Base-by-base conservation (phyloP, 164 flowering plant species). In the Berberis thunbergii region DNA sequence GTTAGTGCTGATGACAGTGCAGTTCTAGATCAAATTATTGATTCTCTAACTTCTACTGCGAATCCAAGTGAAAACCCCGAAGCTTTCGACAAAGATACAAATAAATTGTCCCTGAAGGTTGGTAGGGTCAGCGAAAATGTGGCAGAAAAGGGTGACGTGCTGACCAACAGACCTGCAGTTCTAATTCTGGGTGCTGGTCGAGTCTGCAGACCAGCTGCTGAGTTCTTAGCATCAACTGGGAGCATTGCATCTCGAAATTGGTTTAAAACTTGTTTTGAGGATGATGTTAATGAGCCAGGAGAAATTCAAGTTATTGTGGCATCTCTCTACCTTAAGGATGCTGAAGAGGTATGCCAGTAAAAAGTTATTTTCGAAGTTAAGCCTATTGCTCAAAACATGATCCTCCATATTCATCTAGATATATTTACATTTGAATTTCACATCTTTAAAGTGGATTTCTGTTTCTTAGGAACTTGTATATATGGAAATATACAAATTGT, bases 141-240 rank as follows among this genome's bases (percentile, higher is more conserved):
- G 2, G 56, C 11, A 7, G 67, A 64, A 55, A 70, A 59, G 57
- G 72, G 45, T 45, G 59, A 63, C 57, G 76, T 64, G 45, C n/a
- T 48, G 42, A 70, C 69, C 72, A 79, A 64, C 39, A 81, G 71
- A 69, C 69, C 66, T 59, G 67, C 78, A 4, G 91, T 91, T 69
- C 76, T 91, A 6, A 91, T 95, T 74, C 72, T 95, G 62, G 99
- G 99, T 50, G 99, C 97, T 48, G 99, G 99, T 2, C 79, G 97
- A 54, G 97, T 95, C 57, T 95, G 99, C 76, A 84, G 75, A 75
- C 99, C 99, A 66, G 97, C 96, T 74, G 94, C 73, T 62, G 92
- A 88, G 73, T 72, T 91, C 48, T 74, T 95, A 64, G 76, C 94
- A 62, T 83, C 96, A 71, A 59, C 64, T 69, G 87, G 86, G 69